These are phyloP conservation scores for Agrocybe praecox DNA, from an alignment of 768 basidiomycete species.

Conservation along the genomic window DNA sequence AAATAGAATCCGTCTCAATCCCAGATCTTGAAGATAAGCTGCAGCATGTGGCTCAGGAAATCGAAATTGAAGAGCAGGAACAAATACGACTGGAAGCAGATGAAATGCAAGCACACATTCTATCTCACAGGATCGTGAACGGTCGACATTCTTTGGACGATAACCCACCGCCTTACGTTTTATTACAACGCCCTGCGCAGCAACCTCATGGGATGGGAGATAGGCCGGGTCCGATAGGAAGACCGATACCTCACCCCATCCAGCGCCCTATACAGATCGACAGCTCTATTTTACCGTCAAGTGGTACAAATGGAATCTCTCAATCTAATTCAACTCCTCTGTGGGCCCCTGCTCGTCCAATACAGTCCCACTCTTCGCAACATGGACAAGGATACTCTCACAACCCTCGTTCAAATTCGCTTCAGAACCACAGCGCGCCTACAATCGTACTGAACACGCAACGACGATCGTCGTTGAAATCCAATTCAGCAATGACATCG, in stretches of 20 bases:
- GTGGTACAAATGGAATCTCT: not conserved
- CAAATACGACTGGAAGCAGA: slow-evolving; percentile 25
- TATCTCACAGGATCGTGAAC: slow-evolving; percentile 3
- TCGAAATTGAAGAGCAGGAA: slow-evolving; percentile 46
- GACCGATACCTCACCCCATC: slow-evolving; percentile 20
- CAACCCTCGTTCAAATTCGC: slow-evolving; percentile 28
- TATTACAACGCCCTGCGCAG: slow-evolving; percentile 7
- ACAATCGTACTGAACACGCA: slow-evolving; percentile 22
- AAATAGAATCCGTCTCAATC: slow-evolving; percentile 57
- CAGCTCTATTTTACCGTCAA: not conserved
- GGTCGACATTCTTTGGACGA: slow-evolving; percentile 5
- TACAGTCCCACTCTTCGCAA: slow-evolving; percentile 3
- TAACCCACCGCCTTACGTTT: slow-evolving; percentile 10
- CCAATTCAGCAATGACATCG: slow-evolving; percentile 16
- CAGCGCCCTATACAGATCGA: slow-evolving; percentile 24
- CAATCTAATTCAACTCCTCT: slow-evolving; percentile 8
- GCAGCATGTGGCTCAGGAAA: slow-evolving; percentile 58
- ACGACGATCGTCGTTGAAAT: slow-evolving; percentile 29
- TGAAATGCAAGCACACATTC: slow-evolving; percentile 18
- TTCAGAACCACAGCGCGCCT: slow-evolving; percentile 16
- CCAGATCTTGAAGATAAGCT: slow-evolving; percentile 73
- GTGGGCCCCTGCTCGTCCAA: slow-evolving; percentile 10
- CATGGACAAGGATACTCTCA: slow-evolving; percentile 12
- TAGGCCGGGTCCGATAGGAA: slow-evolving; percentile 11
- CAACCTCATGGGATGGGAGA: slow-evolving; percentile 11